These are phyloP conservation scores for Vaccinium darrowii DNA, from an alignment of 148 eudicot genomes.

Conservation along the genomic window DNA sequence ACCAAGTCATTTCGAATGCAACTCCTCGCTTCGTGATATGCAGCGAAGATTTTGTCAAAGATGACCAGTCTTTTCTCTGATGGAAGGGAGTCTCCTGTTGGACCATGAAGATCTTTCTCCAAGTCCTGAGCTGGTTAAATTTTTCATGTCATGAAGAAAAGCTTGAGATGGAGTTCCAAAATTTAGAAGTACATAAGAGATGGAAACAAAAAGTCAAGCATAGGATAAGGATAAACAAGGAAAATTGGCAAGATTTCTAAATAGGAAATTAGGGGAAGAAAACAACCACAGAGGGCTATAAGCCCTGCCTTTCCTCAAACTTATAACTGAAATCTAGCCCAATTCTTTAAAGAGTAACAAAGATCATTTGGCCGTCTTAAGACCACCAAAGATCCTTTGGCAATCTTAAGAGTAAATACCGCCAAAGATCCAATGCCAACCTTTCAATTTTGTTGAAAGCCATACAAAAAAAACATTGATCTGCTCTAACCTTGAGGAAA, in stretches of 20 bases:
- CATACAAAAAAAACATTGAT: background rate
- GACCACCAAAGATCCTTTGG: background rate
- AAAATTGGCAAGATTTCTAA: background rate
- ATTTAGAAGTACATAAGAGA: background rate
- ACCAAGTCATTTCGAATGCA: slow-evolving; percentile 89
- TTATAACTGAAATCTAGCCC: background rate
- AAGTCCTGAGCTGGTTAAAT: slow-evolving; percentile 84
- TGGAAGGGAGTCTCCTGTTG: slow-evolving; percentile 61
- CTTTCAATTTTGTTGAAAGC: background rate
- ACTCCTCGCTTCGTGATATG: slow-evolving; percentile 89
- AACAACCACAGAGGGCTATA: background rate
- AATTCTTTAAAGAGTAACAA: background rate
- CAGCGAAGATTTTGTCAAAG: slow-evolving; percentile 78
- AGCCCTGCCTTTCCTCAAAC: background rate
- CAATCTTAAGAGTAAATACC: background rate
- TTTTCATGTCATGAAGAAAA: slow-evolving; percentile 8
- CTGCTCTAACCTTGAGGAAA: background rate
- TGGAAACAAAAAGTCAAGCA: background rate
- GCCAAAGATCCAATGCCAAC: background rate
- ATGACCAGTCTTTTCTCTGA: slow-evolving; percentile 75
- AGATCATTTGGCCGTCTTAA: background rate
- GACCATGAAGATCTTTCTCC: slow-evolving; percentile 81
- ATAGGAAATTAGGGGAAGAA: background rate
- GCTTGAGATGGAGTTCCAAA: slow-evolving; percentile 11
- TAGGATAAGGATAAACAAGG: slow-evolving; percentile 12